Conservation (phyloP, 2,329 filamentous ascomycete species). For the Phoma sp. region DNA sequence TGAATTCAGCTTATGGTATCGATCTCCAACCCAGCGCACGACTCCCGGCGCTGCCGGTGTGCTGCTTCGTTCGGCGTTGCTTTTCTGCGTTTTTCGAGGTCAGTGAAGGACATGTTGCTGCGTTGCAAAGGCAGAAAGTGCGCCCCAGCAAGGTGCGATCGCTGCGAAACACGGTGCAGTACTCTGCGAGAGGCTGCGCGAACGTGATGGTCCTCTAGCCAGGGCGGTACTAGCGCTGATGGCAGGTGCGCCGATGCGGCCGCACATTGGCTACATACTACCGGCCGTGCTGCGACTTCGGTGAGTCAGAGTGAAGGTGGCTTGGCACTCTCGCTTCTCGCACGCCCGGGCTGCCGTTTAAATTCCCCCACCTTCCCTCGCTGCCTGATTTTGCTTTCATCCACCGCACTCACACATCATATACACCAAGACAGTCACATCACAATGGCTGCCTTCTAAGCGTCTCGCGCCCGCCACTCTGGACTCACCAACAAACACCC, state of each 20-base stretch:
- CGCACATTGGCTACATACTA: constrained; percentile 9
- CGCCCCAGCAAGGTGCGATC: constrained; percentile 1
- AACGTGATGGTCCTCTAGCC: constrained; percentile 16
- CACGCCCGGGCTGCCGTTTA: constrained; percentile 22
- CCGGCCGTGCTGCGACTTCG: constrained; percentile 19
- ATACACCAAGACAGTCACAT: constrained; percentile 42
- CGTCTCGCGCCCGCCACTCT: constrained; percentile 42
- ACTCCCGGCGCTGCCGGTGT: background rate
- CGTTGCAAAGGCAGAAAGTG: background rate
- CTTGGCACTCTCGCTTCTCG: constrained; percentile 30
- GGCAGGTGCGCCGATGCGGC: background rate
- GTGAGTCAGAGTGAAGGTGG: constrained; percentile 25
- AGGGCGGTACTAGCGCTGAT: constrained; percentile 13
- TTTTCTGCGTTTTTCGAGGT: constrained; percentile 1
- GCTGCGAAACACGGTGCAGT: constrained; percentile 12
- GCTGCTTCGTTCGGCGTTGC: background rate
- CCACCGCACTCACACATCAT: constrained; percentile 29
- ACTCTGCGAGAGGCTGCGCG: constrained; percentile 17
- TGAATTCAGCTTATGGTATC: constrained; percentile 8
- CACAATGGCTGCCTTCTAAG: constrained; percentile 51
- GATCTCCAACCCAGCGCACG: background rate
- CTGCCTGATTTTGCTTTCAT: constrained; percentile 43
- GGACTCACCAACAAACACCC: constrained; percentile 35
- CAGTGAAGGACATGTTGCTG: constrained; percentile 1
- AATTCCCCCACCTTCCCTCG: constrained; percentile 37